Evolutionary conservation across 2,329 filamentous ascomycete genomes (phyloP).

Genomic region (Decorospora gaudefroyi): DNA sequence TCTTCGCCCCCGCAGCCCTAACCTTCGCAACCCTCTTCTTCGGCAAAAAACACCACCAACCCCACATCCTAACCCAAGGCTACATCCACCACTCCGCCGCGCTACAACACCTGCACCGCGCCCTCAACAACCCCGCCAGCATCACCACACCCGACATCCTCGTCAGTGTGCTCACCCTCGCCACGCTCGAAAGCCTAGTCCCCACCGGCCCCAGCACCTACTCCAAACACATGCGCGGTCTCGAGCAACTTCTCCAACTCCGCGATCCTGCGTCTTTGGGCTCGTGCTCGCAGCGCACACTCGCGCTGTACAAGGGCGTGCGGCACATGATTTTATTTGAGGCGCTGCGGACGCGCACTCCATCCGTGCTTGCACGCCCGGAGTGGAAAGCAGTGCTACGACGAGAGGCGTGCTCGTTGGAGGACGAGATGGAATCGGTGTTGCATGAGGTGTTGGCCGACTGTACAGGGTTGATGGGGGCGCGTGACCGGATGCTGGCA

Average conservation of each 20-base stretch:
- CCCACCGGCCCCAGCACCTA: conserved; percentile 31
- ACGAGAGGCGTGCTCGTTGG: conserved; percentile 15
- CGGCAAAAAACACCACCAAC: conserved; percentile 26
- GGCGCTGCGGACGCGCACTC: conserved; percentile 20
- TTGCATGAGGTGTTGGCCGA: conserved; percentile 39
- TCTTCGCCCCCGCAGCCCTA: no score
- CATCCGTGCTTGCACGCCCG: conserved; percentile 32
- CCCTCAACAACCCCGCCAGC: conserved; percentile 30
- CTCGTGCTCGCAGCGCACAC: conserved; percentile 17
- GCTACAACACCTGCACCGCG: conserved; percentile 31
- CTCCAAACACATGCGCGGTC: conserved; percentile 37
- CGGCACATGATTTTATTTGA: conserved; percentile 34
- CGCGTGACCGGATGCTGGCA: conserved; percentile 9
- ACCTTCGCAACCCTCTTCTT: conserved; percentile 37
- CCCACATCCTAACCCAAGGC: conserved; percentile 23
- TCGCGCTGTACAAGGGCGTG: conserved; percentile 28
- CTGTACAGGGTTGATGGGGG: conserved; percentile 31
- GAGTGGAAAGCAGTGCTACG: conserved; percentile 34
- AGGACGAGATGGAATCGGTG: conserved; percentile 28
- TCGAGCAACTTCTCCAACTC: conserved; percentile 34
- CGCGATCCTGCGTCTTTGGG: conserved; percentile 19
- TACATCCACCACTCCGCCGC: conserved; percentile 32
- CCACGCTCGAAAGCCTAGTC: conserved; percentile 34
- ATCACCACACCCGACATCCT: conserved; percentile 34
- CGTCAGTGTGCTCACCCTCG: conserved; percentile 30